Evolutionary conservation across 192 early-diverging fungal species (phyloP).

Genomic region (Gaertneriomyces semiglobifer): DNA sequence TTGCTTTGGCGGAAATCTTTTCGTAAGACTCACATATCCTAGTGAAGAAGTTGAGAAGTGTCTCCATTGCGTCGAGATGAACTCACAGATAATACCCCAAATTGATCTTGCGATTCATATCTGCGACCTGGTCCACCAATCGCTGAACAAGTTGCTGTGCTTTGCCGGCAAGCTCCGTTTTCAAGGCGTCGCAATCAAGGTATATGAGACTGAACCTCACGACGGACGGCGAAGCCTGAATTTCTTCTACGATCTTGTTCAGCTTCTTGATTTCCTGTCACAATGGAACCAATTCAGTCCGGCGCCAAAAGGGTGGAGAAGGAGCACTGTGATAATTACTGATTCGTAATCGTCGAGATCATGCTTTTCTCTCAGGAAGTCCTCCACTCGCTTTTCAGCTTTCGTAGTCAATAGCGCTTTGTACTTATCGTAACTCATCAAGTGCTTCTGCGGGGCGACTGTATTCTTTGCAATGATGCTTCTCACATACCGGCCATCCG

Average conservation of each 20-base stretch:
- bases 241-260: constrained; percentile 55
- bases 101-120: constrained; percentile 57
- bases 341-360: constrained; percentile 59
- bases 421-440: constrained; percentile 62
- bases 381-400: constrained; percentile 63
- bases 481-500: constrained; percentile 49
- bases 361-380: constrained; percentile 62
- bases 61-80: constrained; percentile 11
- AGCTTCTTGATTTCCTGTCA: constrained; percentile 63
- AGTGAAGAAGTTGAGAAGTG: not conserved
- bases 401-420: constrained; percentile 59
- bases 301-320: not conserved
- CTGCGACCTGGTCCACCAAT: constrained; percentile 60
- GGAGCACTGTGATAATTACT: constrained; percentile 27
- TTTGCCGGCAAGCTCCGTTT: constrained; percentile 52
- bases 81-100: constrained; percentile 27
- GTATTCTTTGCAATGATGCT: constrained; percentile 56
- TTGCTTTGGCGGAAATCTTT: constrained; percentile 54
- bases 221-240: constrained; percentile 45
- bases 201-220: constrained; percentile 59
- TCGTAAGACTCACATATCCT: constrained; percentile 62
- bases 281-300: not conserved
- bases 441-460: constrained; percentile 55
- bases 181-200: constrained; percentile 57
- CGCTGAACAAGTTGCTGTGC: constrained; percentile 57